Conservation (phyloP, 257 asterid genomes). For the Primulina tabacum region DNA sequence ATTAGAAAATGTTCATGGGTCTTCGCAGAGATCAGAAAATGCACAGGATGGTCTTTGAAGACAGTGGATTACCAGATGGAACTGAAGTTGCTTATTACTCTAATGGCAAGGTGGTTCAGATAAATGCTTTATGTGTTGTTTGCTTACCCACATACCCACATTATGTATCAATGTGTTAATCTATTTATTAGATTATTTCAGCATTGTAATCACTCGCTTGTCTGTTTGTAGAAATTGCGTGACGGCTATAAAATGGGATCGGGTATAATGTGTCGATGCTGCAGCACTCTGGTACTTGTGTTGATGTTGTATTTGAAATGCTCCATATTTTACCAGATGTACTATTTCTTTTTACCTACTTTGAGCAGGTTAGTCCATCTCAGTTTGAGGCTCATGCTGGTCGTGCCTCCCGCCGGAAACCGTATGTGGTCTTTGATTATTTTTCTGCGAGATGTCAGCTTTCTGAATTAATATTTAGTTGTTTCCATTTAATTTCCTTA, state of each 20-base stretch:
- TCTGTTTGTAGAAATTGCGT: constrained; percentile 64
- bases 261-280: constrained; percentile 86
- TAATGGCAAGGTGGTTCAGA: constrained; percentile 77
- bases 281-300: constrained; percentile 69
- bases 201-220: constrained; percentile 27
- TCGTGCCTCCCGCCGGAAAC: constrained; percentile 95
- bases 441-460: constrained; percentile 22
- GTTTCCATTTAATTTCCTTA: constrained; percentile 26
- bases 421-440: constrained; percentile 51
- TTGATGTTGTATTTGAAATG: constrained; percentile 23
- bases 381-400: constrained; percentile 99
- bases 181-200: constrained; percentile 8
- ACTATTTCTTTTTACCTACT: constrained; percentile 26
- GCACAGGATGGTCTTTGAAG: constrained; percentile 88
- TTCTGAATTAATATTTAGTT: constrained; percentile 4
- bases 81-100: constrained; percentile 89
- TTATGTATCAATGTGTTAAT: too few relatives aligned
- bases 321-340: constrained; percentile 18
- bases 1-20: constrained; percentile 22
- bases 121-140: constrained; percentile 13
- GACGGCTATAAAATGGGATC: constrained; percentile 87
- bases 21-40: constrained; percentile 77
- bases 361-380: constrained; percentile 94
- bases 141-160: not conserved
- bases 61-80: constrained; percentile 95